Evolutionary conservation across 2,329 filamentous ascomycete species (phyloP), one percentile per base, ranked within the genome.

Genomic region (Aspergillus melleus): DNA sequence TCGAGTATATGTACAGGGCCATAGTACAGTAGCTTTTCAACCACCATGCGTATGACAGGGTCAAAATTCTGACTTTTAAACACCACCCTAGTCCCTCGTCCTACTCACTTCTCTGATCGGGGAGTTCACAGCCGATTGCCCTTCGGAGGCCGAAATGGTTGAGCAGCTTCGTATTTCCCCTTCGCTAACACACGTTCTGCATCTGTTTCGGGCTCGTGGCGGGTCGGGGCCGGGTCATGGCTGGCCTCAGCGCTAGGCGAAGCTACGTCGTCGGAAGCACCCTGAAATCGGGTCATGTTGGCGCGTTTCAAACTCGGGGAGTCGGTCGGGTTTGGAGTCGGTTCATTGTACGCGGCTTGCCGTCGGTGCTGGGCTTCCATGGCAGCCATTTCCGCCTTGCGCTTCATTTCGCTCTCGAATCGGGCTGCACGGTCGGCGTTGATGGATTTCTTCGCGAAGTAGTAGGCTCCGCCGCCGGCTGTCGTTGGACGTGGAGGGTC

Each of bases 381-480:
- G 6, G 72, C 69, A 26, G 70, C 72, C 49, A 75, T 60, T 36
- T 75, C 70, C 10, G 74, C 69, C 63, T 79, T 77, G 68, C 83
- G 84, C 79, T 84, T 88, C 79, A 89, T 88, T 68, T 86, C 84
- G 62, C 90, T 87, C 68, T 90, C 85, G 66, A 90, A 86, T 70
- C 91, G 87, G 61, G 86, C 81, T 62, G 86, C 83, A 65, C 94
- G 90, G 77, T 97, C 92, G 68, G 90, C 90, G 74, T 97, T 96
- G 84, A 99, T 96, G 76, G 88, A 89, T 73, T 87, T 85, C 84
- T 99, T 99, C 65, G 95, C 95, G 75, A 97, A 96, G 81, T 91
- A 92, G 83, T 98, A 99, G 71, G 94, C 92, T 64, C 89, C 91
- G 66, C 87, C 95, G 72, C 94, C 95, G 67, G 93, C 92, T 92